A percentile compares a stretch with the other conserved stretches of the same genome.
These are phyloP conservation scores for Pichia sp. DNA, from an alignment of 1,139 yeast genomes.

Conservation along the genomic window DNA sequence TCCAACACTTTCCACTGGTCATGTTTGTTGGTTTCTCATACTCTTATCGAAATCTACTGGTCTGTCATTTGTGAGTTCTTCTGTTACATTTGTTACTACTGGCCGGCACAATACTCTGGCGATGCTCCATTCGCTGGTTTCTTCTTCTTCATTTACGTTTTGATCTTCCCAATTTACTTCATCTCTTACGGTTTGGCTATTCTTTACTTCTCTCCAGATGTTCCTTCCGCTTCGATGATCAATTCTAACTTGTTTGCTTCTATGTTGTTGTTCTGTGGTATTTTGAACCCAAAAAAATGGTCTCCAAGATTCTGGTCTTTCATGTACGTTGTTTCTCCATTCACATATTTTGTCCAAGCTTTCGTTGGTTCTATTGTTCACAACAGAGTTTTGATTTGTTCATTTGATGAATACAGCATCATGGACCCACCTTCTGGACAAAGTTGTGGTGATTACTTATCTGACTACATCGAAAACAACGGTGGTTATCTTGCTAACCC, in stretches of 20 bases:
- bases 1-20: conserved; percentile 69
- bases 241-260: conserved; percentile 45
- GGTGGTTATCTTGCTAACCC: conserved; percentile 58
- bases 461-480: conserved; percentile 33
- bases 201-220: conserved; percentile 56
- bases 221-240: conserved; percentile 59
- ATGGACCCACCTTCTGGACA: conserved; percentile 56
- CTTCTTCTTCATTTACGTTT: conserved; percentile 48
- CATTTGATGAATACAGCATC: conserved; percentile 44
- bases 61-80: conserved; percentile 48
- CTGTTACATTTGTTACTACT: conserved; percentile 52
- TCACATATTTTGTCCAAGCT: conserved; percentile 63
- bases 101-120: conserved; percentile 49
- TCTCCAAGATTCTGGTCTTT: conserved; percentile 72
- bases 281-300: conserved; percentile 51
- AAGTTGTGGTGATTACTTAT: conserved; percentile 57
- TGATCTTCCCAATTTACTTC: conserved; percentile 55
- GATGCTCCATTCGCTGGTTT: conserved; percentile 50
- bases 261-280: conserved; percentile 59
- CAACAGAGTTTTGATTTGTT: conserved; percentile 52
- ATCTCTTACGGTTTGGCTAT: conserved; percentile 52
- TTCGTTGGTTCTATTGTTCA: conserved; percentile 52
- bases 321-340: conserved; percentile 70
- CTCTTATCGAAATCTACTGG: conserved; percentile 53
- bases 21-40: conserved; percentile 48